Conservation (phyloP, 2,329 filamentous ascomycete genomes). For the Cercospora sesami region DNA sequence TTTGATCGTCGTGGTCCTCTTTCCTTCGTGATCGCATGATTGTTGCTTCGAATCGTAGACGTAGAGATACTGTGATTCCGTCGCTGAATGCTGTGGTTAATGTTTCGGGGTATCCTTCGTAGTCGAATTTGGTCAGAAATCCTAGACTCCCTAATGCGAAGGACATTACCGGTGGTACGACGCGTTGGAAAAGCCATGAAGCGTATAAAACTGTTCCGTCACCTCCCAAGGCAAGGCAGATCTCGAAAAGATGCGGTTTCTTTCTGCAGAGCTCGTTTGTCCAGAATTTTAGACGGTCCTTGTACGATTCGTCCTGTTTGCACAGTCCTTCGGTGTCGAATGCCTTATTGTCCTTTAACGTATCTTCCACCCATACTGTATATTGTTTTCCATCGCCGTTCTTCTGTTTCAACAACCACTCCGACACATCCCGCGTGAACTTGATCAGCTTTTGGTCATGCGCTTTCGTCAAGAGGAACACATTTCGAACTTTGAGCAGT, state of each 20-base stretch:
- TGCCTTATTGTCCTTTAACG: conserved; percentile 65
- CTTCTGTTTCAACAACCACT: conserved; percentile 73
- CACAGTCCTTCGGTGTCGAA: conserved; percentile 74
- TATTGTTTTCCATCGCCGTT: conserved; percentile 64
- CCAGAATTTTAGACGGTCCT: conserved; percentile 75
- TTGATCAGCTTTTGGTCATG: conserved; percentile 77
- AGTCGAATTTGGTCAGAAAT: conserved; percentile 96
- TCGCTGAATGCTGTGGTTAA: conserved; percentile 72
- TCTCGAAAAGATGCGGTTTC: conserved; percentile 86
- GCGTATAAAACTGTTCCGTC: conserved; percentile 97
- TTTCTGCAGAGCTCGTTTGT: conserved; percentile 72
- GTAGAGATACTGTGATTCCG: conserved; percentile 83
- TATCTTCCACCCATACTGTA: conserved; percentile 77
- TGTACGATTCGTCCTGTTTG: conserved; percentile 57
- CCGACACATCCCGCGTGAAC: conserved; percentile 72
- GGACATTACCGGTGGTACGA: conserved; percentile 89
- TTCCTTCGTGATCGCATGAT: conserved; percentile 75
- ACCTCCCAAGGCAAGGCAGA: conserved; percentile 76
- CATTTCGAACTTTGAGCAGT: conserved; percentile 74
- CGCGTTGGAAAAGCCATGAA: conserved; percentile 93
- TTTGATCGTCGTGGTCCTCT: conserved; percentile 36
- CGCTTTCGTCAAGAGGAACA: conserved; percentile 91
- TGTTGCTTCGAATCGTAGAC: conserved; percentile 88
- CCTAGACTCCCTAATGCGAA: conserved; percentile 90
- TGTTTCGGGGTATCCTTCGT: conserved; percentile 68